Evolutionary conservation across 805 yeast species (phyloP).

Genomic region (Ogataea pini): DNA sequence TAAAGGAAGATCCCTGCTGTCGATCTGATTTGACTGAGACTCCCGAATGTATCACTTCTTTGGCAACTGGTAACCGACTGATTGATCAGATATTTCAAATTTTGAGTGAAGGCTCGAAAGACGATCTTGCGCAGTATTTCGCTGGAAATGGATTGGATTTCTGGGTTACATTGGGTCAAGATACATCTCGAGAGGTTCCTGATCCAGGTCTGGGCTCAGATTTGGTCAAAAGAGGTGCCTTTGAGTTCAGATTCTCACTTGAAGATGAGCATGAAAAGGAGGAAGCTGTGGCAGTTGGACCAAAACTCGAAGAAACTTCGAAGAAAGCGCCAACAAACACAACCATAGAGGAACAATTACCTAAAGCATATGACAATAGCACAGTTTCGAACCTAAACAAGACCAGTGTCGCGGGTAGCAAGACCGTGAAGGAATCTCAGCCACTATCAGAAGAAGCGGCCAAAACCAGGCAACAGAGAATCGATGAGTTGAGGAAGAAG

Average conservation of each 20-base stretch:
- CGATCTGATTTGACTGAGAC: neutral
- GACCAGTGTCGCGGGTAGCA: neutral
- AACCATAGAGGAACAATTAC: neutral
- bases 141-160: conserved; percentile 4
- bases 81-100: conserved; percentile 8
- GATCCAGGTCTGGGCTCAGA: neutral
- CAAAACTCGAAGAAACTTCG: too few species aligned
- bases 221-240: neutral
- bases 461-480: neutral
- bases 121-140: conserved; percentile 8
- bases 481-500: neutral
- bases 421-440: neutral
- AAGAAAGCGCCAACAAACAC: neutral
- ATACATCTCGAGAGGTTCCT: too few species aligned
- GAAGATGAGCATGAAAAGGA: neutral
- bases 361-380: neutral
- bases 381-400: neutral
- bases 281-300: neutral
- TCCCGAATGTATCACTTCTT: neutral
- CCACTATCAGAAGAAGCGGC: neutral
- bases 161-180: neutral
- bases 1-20: conserved; percentile 19
- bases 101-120: conserved; percentile 7
- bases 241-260: neutral
- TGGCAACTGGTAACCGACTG: neutral